phyloP scores from a whole-genome alignment of 306 rosid genomes.

The Vigna nakashimae region DNA sequence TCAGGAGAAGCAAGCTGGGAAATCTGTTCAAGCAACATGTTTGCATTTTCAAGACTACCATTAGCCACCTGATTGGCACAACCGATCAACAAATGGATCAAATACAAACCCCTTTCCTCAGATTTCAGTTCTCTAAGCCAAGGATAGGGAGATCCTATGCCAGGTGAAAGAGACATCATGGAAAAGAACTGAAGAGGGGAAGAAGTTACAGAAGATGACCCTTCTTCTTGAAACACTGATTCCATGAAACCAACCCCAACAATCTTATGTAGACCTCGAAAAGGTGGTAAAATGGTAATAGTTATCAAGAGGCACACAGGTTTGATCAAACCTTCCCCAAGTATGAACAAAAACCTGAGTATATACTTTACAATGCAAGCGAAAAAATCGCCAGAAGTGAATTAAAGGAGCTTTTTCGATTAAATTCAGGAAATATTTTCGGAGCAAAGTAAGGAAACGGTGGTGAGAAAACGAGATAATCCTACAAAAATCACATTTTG shows the following conservation, averaged over 20 bases:
- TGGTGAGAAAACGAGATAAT: slow-evolving; percentile 23
- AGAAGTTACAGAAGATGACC: slow-evolving; percentile 85
- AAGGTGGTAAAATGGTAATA: slow-evolving; percentile 11
- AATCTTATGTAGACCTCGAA: slow-evolving; percentile 26
- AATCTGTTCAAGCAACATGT: slow-evolving; percentile 76
- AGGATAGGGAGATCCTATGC: slow-evolving; percentile 76
- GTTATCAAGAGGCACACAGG: slow-evolving; percentile 14
- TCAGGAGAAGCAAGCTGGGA: slow-evolving; percentile 78
- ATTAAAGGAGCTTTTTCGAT: not conserved
- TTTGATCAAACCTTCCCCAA: not conserved
- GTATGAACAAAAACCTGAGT: too few species aligned
- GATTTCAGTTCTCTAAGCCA: slow-evolving; percentile 84
- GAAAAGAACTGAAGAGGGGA: slow-evolving; percentile 80
- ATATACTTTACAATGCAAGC: not conserved
- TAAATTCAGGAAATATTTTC: slow-evolving; percentile 12
- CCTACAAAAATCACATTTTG: slow-evolving; percentile 44
- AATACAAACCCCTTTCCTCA: slow-evolving; percentile 80
- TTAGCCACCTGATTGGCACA: slow-evolving; percentile 87
- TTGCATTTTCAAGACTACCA: slow-evolving; percentile 82
- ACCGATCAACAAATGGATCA: slow-evolving; percentile 83
- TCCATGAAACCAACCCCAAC: slow-evolving; percentile 49
- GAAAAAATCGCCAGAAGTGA: slow-evolving; percentile 18
- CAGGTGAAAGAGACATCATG: slow-evolving; percentile 78
- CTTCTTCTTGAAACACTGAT: slow-evolving; percentile 84
- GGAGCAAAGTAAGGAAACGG: slow-evolving; percentile 25